Conservation (phyloP, 2,329 filamentous ascomycete genomes). For the Stachybotrys chartarum region DNA sequence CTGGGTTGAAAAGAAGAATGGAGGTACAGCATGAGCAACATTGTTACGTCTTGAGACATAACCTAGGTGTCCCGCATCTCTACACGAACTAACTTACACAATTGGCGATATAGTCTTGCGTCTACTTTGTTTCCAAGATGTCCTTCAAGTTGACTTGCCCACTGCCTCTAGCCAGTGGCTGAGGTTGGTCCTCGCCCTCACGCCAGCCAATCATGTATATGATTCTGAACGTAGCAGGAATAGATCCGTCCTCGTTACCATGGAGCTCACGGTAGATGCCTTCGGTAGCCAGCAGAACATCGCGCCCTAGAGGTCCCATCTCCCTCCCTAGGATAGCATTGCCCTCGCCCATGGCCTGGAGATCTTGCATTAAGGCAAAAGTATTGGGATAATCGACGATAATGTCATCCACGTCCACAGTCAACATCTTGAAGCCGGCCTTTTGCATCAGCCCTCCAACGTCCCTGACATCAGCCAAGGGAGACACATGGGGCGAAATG, state of each 20-base stretch:
- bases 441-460: conserved; percentile 80
- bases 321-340: conserved; percentile 86
- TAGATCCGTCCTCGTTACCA: conserved; percentile 66
- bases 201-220: conserved; percentile 99
- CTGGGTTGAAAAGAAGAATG: neutral
- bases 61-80: neutral
- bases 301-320: conserved; percentile 67
- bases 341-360: conserved; percentile 93
- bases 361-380: conserved; percentile 85
- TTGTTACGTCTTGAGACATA: neutral
- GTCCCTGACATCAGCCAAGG: conserved; percentile 85
- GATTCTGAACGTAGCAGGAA: conserved; percentile 88
- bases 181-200: conserved; percentile 67
- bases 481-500: conserved; percentile 83
- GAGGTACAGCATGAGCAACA: neutral
- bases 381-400: conserved; percentile 88
- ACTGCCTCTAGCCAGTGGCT: conserved; percentile 76
- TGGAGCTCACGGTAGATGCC: conserved; percentile 85
- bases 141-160: conserved; percentile 87
- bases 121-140: conserved; percentile 44
- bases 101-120: neutral
- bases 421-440: conserved; percentile 91
- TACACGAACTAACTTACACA: neutral
- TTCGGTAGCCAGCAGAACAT: conserved; percentile 81
- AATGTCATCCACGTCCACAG: conserved; percentile 95